Evolutionary conservation across 495 filamentous ascomycete genomes (phyloP).

Genomic region (Trypethelium eluteriae): DNA sequence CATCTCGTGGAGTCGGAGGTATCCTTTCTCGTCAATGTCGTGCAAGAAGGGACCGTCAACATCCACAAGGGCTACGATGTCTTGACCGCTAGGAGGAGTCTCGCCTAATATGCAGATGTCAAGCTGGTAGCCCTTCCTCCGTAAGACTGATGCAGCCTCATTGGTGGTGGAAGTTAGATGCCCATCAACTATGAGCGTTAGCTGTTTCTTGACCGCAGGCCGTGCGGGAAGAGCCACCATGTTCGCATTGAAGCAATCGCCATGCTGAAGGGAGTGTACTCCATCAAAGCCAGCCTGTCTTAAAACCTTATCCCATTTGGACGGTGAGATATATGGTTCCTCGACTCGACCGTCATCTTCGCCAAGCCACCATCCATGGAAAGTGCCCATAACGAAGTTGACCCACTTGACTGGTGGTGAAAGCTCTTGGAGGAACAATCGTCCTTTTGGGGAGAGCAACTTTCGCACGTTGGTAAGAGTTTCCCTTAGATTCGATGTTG

Average conservation of each 20-base stretch:
- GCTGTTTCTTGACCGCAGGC: neutral
- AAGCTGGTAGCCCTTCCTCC: neutral
- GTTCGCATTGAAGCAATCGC: neutral
- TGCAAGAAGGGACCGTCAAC: neutral
- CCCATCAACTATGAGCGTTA: neutral
- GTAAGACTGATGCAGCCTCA: neutral
- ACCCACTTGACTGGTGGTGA: conserved; percentile 7
- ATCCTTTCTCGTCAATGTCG: neutral
- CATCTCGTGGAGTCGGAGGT: neutral
- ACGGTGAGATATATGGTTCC: conserved; percentile 6
- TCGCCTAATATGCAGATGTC: neutral
- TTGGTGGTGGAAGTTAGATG: neutral
- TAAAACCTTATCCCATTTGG: conserved; percentile 25
- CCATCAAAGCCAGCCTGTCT: conserved; percentile 27
- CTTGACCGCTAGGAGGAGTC: neutral
- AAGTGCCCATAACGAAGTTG: conserved; percentile 10
- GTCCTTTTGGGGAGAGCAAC: conserved; percentile 23
- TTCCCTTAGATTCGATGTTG: conserved; percentile 13
- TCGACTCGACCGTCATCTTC: conserved; percentile 3
- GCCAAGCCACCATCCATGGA: conserved; percentile 18
- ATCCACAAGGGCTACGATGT: neutral
- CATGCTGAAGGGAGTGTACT: conserved; percentile 14
- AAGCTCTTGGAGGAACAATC: conserved; percentile 19
- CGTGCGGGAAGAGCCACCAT: neutral
- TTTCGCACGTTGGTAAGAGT: conserved; percentile 19